Percentiles rank a stretch among this genome's conserved stretches.
Evolutionary conservation across 2,329 filamentous ascomycete genomes (phyloP).

Genomic region (Fusarium mundagurra): DNA sequence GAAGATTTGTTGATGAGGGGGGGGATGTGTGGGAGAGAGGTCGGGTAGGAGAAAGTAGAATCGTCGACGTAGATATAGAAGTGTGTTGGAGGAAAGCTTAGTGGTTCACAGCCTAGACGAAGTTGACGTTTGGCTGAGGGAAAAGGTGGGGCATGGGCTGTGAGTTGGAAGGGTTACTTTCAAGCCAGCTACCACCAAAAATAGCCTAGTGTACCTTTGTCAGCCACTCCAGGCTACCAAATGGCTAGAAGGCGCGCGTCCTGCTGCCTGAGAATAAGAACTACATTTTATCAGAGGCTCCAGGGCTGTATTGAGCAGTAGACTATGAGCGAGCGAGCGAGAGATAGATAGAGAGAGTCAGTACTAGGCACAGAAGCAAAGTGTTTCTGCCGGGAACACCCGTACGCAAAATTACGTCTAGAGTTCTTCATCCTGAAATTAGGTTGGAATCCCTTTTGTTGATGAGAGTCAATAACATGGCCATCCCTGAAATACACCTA

Average conservation of each 20-base stretch:
- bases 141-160: conserved; percentile 24
- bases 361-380: not conserved
- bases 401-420: not conserved
- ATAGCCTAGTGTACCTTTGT: conserved; percentile 14
- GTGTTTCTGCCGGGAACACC: not conserved
- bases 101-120: conserved; percentile 4
- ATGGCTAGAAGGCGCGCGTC: conserved; percentile 34
- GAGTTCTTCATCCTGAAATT: not conserved
- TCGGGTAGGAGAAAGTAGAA: conserved; percentile 4
- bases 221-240: conserved; percentile 34
- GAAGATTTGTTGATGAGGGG: not conserved
- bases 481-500: not conserved
- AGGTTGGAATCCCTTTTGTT: not conserved
- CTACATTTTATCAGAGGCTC: not conserved
- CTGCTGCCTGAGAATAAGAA: conserved; percentile 16
- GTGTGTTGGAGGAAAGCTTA: conserved; percentile 27
- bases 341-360: not conserved
- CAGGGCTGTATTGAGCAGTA: not conserved
- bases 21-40: conserved; percentile 2
- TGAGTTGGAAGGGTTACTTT: conserved; percentile 18
- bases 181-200: conserved; percentile 1
- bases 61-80: conserved; percentile 14
- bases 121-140: conserved; percentile 36
- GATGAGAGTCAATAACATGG: not conserved
- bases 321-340: not conserved